Base-by-base conservation (phyloP, 345 rosid genomes). In the Capsella bursapastoris region DNA sequence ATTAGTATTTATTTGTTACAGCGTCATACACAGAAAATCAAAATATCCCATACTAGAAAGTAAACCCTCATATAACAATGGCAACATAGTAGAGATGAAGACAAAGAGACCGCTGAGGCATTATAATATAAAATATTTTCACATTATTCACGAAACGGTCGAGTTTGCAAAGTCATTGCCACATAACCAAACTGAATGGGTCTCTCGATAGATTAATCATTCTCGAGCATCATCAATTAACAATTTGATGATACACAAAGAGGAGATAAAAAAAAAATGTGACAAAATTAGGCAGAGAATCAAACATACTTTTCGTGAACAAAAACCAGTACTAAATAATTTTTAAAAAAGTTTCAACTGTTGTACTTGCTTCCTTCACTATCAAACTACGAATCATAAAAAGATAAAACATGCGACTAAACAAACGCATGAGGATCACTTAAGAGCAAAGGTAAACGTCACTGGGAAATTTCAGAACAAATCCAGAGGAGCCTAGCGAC, bases 331-430 rank as follows among this genome's bases (percentile, higher is more conserved):
- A 51, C 34, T 72, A 51, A 29, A 62, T 28, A 10, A 27, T 31
- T 57, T 70, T 41, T n/a, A 51, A 53, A 41, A 72, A 7, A 63
- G 27, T 56, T 73, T 15, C 57, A 73, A 64, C 43, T 72, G 7
- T 70, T 47, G 37, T 51, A 71, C 29, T 40, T 40, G 62, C 28
- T 47, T 41, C 56, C 37, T 41, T 72, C 69, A 43, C 35, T 41
- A 72, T 18, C 76, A 64, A 34, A 16, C 62, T 52, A 72, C 15
- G 13, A 61, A 60, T 40, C 45, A 62, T 72, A 72, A 62, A 72
- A 62, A 51, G 35, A 62, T 31, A 32, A 22, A 63, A 72, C 70
- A 43, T 64, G 38, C 64, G 70, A 73, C 71, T 64, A 43, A 71
- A 41, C 70, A 44, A 27, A 63, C 55, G 25, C 28, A 72, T 28